Conservation (phyloP, 2,329 filamentous ascomycete species). For the Trichoderma pleuroti region DNA sequence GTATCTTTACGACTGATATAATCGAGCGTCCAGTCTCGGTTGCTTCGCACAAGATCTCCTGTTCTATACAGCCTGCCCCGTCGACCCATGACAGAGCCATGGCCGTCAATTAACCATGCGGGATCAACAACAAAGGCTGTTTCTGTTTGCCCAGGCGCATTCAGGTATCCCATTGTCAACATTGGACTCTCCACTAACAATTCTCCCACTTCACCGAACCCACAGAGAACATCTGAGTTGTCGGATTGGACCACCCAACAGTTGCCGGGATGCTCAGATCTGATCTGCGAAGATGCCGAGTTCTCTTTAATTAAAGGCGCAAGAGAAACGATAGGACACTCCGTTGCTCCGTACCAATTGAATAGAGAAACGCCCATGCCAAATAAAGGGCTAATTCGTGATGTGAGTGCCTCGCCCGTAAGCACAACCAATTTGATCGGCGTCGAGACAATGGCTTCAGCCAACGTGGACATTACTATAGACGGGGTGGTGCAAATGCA, state of each 20-base stretch:
- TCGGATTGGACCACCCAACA: background rate
- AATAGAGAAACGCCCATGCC: background rate
- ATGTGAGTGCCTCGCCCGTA: background rate
- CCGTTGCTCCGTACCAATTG: background rate
- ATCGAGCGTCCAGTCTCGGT: background rate
- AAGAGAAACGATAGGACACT: background rate
- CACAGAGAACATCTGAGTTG: background rate
- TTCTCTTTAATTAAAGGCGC: background rate
- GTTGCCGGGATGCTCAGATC: background rate
- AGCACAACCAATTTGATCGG: background rate
- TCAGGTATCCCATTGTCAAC: background rate
- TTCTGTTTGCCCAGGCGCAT: background rate
- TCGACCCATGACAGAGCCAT: background rate
- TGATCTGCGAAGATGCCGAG: background rate
- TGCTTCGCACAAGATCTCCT: background rate
- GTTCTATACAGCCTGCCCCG: background rate
- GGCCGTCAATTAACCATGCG: background rate
- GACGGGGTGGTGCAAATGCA: background rate
- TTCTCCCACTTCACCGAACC: background rate
- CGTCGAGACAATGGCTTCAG: background rate
- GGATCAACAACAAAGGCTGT: background rate
- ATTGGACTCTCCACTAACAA: background rate
- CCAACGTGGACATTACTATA: background rate
- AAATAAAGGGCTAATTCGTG: background rate
- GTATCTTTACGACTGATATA: background rate